phyloP scores from a whole-genome alignment of 2,329 filamentous ascomycete species.

The Clarireedia paspali region DNA sequence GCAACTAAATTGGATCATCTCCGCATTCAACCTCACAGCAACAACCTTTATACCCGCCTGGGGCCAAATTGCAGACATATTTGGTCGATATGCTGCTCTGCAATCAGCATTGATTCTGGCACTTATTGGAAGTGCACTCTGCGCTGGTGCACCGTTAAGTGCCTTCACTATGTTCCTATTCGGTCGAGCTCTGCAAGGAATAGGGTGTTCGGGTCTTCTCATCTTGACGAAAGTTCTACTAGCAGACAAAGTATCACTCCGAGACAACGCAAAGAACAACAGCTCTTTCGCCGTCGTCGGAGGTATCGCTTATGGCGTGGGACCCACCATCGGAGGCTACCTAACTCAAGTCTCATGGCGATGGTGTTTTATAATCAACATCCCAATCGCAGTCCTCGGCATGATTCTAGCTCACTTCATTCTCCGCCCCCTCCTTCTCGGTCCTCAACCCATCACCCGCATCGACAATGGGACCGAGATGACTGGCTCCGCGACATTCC shows the following conservation, averaged over 20 bases:
- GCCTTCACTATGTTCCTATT: constrained; percentile 53
- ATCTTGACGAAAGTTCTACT: constrained; percentile 56
- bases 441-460: constrained; percentile 36
- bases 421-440: constrained; percentile 50
- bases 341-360: constrained; percentile 50
- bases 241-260: constrained; percentile 53
- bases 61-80: constrained; percentile 57
- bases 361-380: constrained; percentile 59
- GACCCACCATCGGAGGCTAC: constrained; percentile 52
- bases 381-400: constrained; percentile 46
- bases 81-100: constrained; percentile 52
- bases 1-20: constrained; percentile 62
- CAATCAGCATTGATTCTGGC: constrained; percentile 50
- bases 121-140: constrained; percentile 53
- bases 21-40: constrained; percentile 59
- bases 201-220: constrained; percentile 53
- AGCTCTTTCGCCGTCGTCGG: constrained; percentile 52
- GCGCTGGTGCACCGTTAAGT: constrained; percentile 45
- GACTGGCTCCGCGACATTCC: constrained; percentile 11
- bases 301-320: constrained; percentile 48
- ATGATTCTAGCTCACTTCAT: constrained; percentile 48
- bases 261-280: constrained; percentile 56
- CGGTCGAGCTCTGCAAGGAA: constrained; percentile 55
- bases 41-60: constrained; percentile 61
- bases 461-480: constrained; percentile 37